Evolutionary conservation across 129 eudicot species (phyloP), one percentile per base, ranked within the genome.

Genomic region (Saussurea involucrata): DNA sequence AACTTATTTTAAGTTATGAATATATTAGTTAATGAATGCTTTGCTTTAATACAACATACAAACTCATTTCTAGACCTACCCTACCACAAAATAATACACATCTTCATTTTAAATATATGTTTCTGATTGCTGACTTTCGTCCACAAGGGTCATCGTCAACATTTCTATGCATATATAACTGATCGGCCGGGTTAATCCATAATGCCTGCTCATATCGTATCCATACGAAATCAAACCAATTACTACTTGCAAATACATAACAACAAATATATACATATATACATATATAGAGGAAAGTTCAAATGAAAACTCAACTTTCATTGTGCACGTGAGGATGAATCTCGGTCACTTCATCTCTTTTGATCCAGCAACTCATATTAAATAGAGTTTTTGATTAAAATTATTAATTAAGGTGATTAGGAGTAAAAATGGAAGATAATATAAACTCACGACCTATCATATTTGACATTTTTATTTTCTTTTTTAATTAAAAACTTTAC

Each of bases 131-230:
- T 78, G 90, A 75, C 94, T 82, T 83, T 92, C 98, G 67, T 91
- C 97, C 20, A 72, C 85, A 67, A 95, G 92, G 13, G 98, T 97
- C 83, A 85, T 40, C 12, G 94, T 88, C 76, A 95, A 84, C 98
- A 91, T 87, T 74, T 95, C 97, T 27, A 97, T 89, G 88, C 96
- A 95, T n/a, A n/a, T n/a, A n/a, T 72, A 95, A 95, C 46, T 88
- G 96, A 75, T 92, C 98, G 44, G 88, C 90, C 27, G 96, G 87
- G 71, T 89, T 89, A 63, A 95, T 87, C 98, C 98, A 91, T 49
- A 95, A 76, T 27, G 98, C 98, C 98, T 90, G 86, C 21, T 73
- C 21, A 60, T 24, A 70, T 40, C 49, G 10, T 40, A 40, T 40
- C n/a, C 12, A 36, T n/a, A n/a, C n/a, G n/a, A n/a, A n/a, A 32